Evolutionary conservation across 257 asterid species (phyloP).

Genomic region (Linderniella brevidens): DNA sequence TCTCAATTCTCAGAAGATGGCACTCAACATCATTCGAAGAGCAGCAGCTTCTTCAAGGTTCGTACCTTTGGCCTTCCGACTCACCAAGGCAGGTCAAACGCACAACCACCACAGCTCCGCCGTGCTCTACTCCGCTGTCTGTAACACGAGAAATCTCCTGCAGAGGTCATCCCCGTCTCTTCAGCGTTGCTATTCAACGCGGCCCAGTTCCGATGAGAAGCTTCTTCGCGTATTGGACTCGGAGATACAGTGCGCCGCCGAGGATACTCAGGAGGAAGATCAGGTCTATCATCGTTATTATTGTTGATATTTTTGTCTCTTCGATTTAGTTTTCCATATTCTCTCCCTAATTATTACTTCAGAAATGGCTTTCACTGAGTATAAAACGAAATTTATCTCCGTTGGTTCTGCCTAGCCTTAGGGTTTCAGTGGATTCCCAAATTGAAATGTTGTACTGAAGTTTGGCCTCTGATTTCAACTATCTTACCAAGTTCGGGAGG

Average conservation of each 20-base stretch:
- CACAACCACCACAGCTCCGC: slow-evolving; percentile 21
- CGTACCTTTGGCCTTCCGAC: slow-evolving; percentile 32
- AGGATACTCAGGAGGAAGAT: slow-evolving; percentile 22
- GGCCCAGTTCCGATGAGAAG: slow-evolving; percentile 30
- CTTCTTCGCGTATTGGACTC: slow-evolving; percentile 35
- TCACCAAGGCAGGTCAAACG: slow-evolving; percentile 25
- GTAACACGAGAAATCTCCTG: slow-evolving; percentile 12
- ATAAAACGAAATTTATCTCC: too few species aligned
- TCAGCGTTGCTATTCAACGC: slow-evolving; percentile 22
- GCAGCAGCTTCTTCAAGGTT: slow-evolving; percentile 30
- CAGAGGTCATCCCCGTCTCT: slow-evolving; percentile 28
- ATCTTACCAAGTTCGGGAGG: too few species aligned
- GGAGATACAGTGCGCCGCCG: slow-evolving; percentile 40
- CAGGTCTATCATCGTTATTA: slow-evolving; percentile 10
- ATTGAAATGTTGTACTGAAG: too few species aligned
- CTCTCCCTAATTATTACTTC: too few species aligned
- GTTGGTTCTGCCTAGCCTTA: too few species aligned
- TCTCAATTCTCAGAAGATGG: slow-evolving; percentile 17
- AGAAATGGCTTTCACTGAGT: too few species aligned
- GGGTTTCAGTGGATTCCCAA: too few species aligned
- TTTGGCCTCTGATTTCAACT: too few species aligned
- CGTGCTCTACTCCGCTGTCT: slow-evolving; percentile 21
- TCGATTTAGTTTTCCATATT: background rate
- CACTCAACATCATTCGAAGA: slow-evolving; percentile 24
- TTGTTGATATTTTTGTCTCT: background rate